Evolutionary conservation across 768 basidiomycete species (phyloP), one percentile per base, ranked within the genome.

Genomic region (Tulasnella sp.): DNA sequence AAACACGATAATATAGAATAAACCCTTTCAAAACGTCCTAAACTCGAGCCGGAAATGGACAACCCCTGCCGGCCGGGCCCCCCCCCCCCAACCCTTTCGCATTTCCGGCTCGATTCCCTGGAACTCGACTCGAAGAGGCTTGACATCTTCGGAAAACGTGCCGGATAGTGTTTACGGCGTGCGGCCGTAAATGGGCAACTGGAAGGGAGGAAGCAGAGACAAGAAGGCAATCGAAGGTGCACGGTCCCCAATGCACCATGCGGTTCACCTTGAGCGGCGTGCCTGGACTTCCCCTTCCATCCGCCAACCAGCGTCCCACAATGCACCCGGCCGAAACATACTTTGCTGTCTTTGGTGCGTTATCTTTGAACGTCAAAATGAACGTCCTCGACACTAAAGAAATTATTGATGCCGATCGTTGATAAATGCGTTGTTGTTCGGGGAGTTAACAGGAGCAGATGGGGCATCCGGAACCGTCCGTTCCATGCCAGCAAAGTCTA

Each of bases 211-310:
- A 67, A 32, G 61, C 20, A 51, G 51, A 51, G 51, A 51, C 51
- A 51, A n/a, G 29, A 67, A 67, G 61, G 29, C 61, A 67, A 67
- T 67, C 61, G 61, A 67, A 67, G 61, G 61, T 67, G 61, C 61
- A 67, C 61, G 15, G 29, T 29, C 26, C 61, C 61, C 61, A 23
- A 67, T 26, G 29, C 29, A 67, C 61, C 61, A 67, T 67, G 61
- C 61, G 61, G 61, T 67, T 15, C 61, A 67, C 61, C 61, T 26
- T 67, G 26, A 26, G 61, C 61, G 61, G 61, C 61, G 61, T 67
- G 61, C 61, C 61, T 67, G 61, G 13, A 67, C 15, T 67, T 35
- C 61, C 61, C 11, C n/a, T 26, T 35, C 26, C 61, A 29, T 67
- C 61, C 26, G 26, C 61, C 61, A 67, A 67, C 61, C 61, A 67